These are phyloP conservation scores for Calycina herbarum DNA, from an alignment of 2,329 filamentous ascomycete genomes.

Conservation along the genomic window DNA sequence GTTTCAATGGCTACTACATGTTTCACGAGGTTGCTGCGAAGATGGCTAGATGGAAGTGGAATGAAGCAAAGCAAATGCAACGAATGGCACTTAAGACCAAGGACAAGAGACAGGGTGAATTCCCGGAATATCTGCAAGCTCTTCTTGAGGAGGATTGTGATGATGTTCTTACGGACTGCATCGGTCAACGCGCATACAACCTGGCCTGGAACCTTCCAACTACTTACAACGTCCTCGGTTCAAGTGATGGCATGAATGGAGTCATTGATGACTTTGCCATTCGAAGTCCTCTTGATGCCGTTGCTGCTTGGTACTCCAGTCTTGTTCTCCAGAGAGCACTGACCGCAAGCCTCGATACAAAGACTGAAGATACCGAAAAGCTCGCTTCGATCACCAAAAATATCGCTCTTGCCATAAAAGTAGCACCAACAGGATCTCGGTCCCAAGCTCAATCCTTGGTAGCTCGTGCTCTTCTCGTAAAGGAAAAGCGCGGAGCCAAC, in stretches of 20 bases:
- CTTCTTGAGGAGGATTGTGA: slow-evolving; percentile 80
- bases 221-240: slow-evolving; percentile 60
- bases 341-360: slow-evolving; percentile 57
- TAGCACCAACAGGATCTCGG: slow-evolving; percentile 76
- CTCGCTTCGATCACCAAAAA: slow-evolving; percentile 46
- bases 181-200: slow-evolving; percentile 85
- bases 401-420: slow-evolving; percentile 67
- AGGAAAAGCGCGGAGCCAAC: slow-evolving; percentile 54
- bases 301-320: slow-evolving; percentile 89
- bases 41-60: slow-evolving; percentile 77
- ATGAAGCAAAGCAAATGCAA: slow-evolving; percentile 70
- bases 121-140: slow-evolving; percentile 74
- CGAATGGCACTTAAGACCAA: slow-evolving; percentile 47
- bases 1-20: slow-evolving; percentile 61
- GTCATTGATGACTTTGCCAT: slow-evolving; percentile 86
- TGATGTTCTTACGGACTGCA: slow-evolving; percentile 72
- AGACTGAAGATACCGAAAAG: slow-evolving; percentile 48
- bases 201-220: slow-evolving; percentile 84
- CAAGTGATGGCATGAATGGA: slow-evolving; percentile 73
- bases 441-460: slow-evolving; percentile 63
- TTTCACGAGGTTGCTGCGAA: slow-evolving; percentile 71
- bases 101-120: slow-evolving; percentile 52
- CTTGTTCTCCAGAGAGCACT: slow-evolving; percentile 70
- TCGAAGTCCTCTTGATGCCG: slow-evolving; percentile 81
- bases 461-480: slow-evolving; percentile 56